Evolutionary conservation across 345 rosid species (phyloP), one percentile per base, ranked within the genome.

Genomic region (Hibiscus mutabilis): DNA sequence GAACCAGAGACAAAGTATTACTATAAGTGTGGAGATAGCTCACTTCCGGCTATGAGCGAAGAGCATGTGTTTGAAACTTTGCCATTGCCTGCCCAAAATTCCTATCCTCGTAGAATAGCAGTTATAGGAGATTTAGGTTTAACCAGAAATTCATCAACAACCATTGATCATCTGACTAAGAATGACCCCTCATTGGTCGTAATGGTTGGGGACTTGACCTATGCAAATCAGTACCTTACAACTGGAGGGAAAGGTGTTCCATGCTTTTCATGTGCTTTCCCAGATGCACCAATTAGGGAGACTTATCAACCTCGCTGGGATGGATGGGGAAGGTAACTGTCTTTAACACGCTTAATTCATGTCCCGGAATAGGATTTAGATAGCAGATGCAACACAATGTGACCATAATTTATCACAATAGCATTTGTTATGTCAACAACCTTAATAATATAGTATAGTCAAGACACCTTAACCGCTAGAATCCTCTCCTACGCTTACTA

Each of bases 281-380:
- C 95, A 0, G 75, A 84, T 82, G 84, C 96, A 25, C 92, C 94
- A 6, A 89, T 91, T 64, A 78, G 97, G 63, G 96, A 93, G 84
- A 82, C 92, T 2, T 89, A 84, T 86, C 98, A 93, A 74, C 97
- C 96, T 53, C 96, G 96, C 7, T 93, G 98, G 97, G 98, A 93
- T 75, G 93, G 88, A 4, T 86, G 97, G 97, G 96, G 97, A 84
- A 88, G 97, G 97, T 93, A 83, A 71, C 1, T 21, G 51, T 31
- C 25, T 18, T 64, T n/a, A 18, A 49, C 33, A 1, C 52, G 51
- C 19, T 7, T 66, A 46, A 14, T 60, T 31, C 21, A 42, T 10
- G 0, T 35, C 7, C 47, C 16, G 22, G 56, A 51, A 9, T 3
- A 9, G 29, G 60, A 56, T 53, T 19, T 53, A 19, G 7, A 19